Evolutionary conservation across 306 rosid genomes (phyloP).

Genomic region (Biancaea sappan): DNA sequence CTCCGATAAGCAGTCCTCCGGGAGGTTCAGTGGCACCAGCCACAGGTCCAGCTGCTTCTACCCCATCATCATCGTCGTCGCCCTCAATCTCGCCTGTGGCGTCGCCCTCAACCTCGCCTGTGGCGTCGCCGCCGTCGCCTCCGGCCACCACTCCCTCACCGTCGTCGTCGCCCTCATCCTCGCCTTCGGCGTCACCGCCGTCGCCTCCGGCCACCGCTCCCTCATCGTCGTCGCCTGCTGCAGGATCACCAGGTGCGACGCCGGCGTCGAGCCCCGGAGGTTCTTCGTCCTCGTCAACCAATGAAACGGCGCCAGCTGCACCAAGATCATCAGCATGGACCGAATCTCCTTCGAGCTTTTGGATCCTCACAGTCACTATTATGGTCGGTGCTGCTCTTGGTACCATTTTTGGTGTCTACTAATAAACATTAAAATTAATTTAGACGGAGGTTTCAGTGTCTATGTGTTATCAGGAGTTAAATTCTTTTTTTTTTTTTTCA

Average conservation of each 20-base stretch:
- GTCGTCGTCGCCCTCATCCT: neutral
- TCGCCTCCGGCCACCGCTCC: neutral
- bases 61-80: neutral
- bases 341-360: constrained; percentile 32
- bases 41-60: neutral
- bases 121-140: constrained; percentile 1
- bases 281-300: constrained; percentile 8
- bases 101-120: constrained; percentile 12
- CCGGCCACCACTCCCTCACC: neutral
- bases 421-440: neutral
- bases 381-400: constrained; percentile 40
- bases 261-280: constrained; percentile 7
- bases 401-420: constrained; percentile 27
- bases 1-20: constrained; percentile 29
- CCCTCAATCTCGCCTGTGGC: neutral
- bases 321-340: constrained; percentile 25
- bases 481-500: neutral
- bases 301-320: constrained; percentile 9
- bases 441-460: neutral
- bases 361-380: constrained; percentile 35
- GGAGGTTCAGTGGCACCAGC: neutral
- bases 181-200: constrained; percentile 10
- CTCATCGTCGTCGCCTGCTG: constrained; percentile 22
- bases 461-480: neutral
- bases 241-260: neutral